Evolutionary conservation across 202 grass and related monocot genomes (phyloP).

Genomic region (Digitaria exilis): DNA sequence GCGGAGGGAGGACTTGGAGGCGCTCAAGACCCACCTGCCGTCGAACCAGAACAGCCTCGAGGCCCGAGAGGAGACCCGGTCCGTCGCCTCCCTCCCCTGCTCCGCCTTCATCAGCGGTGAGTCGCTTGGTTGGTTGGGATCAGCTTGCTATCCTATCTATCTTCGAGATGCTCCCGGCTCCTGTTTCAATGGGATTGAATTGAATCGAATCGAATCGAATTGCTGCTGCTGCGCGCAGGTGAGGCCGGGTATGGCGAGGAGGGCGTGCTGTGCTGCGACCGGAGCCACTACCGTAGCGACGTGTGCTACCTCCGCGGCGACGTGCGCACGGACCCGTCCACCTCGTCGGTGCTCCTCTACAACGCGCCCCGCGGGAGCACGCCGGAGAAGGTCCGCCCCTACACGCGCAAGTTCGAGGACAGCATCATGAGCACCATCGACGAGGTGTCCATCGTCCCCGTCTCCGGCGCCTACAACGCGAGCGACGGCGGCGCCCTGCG

Average conservation of each 20-base stretch:
- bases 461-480: not conserved
- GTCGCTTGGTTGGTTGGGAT: not conserved
- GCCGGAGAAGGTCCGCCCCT: conserved; percentile 69
- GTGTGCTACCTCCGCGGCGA: conserved; percentile 83
- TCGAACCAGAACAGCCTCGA: conserved; percentile 62
- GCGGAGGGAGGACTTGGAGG: conserved; percentile 58
- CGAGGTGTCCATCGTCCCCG: conserved; percentile 61
- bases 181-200: not conserved
- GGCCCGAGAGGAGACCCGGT: conserved; percentile 68
- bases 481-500: conserved; percentile 5
- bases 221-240: conserved; percentile 37
- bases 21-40: conserved; percentile 84
- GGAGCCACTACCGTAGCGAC: conserved; percentile 87
- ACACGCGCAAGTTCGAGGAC: conserved; percentile 89
- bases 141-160: not conserved
- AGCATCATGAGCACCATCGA: conserved; percentile 76
- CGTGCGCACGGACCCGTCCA: conserved; percentile 74
- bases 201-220: not conserved
- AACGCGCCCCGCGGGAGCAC: conserved; percentile 42
- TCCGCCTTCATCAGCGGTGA: conserved; percentile 81
- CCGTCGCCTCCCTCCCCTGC: conserved; percentile 67
- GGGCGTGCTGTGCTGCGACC: conserved; percentile 75
- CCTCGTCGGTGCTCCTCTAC: conserved; percentile 65
- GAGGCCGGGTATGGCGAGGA: conserved; percentile 44
- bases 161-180: not conserved